A percentile compares a stretch with the other conserved stretches of the same genome.
Conservation (phyloP, 306 rosid species). For the Inga oerstediana region DNA sequence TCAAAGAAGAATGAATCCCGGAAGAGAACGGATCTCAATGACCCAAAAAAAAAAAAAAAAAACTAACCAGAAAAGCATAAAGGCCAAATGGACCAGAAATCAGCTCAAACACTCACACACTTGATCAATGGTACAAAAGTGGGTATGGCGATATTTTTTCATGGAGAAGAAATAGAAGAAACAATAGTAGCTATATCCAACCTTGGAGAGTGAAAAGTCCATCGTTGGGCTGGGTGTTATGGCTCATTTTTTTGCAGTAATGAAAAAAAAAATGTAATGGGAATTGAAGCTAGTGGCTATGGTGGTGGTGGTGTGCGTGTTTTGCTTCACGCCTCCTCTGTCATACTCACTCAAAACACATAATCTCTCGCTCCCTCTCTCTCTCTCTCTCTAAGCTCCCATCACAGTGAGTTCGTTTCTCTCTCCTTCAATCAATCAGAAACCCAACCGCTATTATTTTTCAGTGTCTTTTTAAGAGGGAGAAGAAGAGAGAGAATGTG, state of each 20-base stretch:
- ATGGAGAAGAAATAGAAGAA: conserved; percentile 36
- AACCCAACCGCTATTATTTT: conserved; percentile 82
- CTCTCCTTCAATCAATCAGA: conserved; percentile 66
- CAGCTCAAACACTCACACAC: conserved; percentile 40
- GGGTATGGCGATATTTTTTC: conserved; percentile 3
- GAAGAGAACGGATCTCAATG: conserved; percentile 59
- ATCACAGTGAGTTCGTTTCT: not conserved
- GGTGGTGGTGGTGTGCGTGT: conserved; percentile 40
- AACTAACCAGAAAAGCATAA: conserved; percentile 24
- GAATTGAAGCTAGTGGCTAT: conserved; percentile 12
- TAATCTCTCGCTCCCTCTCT: not conserved
- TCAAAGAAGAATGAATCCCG: conserved; percentile 42
- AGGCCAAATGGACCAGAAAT: conserved; percentile 27
- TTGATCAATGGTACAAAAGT: conserved; percentile 29
- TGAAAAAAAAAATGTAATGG: conserved; percentile 51
- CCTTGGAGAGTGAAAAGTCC: conserved; percentile 12
- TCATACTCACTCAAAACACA: not conserved
- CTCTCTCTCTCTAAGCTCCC: not conserved
- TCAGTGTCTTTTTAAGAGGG: conserved; percentile 58
- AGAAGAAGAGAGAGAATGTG: conserved; percentile 28
- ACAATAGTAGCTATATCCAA: conserved; percentile 21
- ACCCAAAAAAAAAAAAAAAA: not conserved
- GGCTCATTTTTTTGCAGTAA: conserved; percentile 45
- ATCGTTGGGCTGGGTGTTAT: conserved; percentile 29
- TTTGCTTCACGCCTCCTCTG: conserved; percentile 46